A percentile compares a stretch with the other conserved stretches of the same genome.
These are phyloP conservation scores for Cajanus cajan DNA, from an alignment of 306 rosid species.

Conservation along the genomic window DNA sequence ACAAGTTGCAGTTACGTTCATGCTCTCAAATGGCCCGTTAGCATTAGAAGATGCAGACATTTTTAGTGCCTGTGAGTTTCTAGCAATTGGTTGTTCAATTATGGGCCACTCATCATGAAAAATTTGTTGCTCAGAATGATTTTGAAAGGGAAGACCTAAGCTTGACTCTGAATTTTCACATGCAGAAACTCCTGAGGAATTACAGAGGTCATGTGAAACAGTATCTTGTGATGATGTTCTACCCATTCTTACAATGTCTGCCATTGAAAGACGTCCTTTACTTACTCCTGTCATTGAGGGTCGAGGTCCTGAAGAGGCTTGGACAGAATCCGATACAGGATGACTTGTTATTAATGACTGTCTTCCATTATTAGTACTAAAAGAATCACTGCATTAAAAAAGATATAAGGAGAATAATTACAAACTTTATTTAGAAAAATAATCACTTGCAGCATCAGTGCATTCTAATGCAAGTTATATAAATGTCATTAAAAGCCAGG, in stretches of 20 bases:
- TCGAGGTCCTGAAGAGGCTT: conserved; percentile 40
- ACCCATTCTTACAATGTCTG: conserved; percentile 67
- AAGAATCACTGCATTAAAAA: conserved; percentile 57
- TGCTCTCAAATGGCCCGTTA: conserved; percentile 22
- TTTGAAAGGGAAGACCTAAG: conserved; percentile 26
- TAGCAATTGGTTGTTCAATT: conserved; percentile 45
- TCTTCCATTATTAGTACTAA: conserved; percentile 39
- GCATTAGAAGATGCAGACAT: conserved; percentile 31
- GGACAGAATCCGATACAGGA: conserved; percentile 26
- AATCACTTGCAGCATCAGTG: background rate
- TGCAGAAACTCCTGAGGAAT: conserved; percentile 37
- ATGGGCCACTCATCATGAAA: conserved; percentile 47
- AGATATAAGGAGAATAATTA: conserved; percentile 8
- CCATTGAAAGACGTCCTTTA: conserved; percentile 60
- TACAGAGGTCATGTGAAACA: conserved; percentile 27
- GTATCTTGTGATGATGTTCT: conserved; percentile 38
- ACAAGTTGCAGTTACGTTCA: conserved; percentile 26
- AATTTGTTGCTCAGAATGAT: conserved; percentile 38
- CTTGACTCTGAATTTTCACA: conserved; percentile 34
- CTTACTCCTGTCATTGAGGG: conserved; percentile 36
- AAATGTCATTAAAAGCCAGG: background rate
- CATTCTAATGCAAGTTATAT: conserved; percentile 8
- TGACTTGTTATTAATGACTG: conserved; percentile 41
- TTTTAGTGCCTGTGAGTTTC: conserved; percentile 18
- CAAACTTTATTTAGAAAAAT: background rate